phyloP scores from a whole-genome alignment of 108 stramenopile species.

The Pinguiococcus pyrenoidosus region DNA sequence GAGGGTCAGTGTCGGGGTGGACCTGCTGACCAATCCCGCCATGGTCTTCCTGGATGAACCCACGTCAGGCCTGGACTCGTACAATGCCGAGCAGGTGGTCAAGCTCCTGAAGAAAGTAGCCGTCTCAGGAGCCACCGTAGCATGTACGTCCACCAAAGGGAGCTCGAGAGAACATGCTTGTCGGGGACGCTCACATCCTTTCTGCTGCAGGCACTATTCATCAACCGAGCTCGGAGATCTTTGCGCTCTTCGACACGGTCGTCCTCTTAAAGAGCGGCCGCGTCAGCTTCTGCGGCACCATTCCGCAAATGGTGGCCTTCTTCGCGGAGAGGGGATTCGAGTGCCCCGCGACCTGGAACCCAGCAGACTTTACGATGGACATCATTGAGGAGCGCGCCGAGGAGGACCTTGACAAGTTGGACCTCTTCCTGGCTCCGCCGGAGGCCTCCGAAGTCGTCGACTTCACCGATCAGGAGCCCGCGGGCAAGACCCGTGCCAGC shows the following conservation, averaged over 20 bases:
- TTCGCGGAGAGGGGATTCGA: no score
- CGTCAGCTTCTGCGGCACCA: slow-evolving; percentile 2
- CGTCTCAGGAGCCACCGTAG: slow-evolving; percentile 2
- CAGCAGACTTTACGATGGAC: no score
- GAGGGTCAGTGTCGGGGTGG: slow-evolving; percentile 30
- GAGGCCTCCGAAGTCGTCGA: neutral
- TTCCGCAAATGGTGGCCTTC: neutral
- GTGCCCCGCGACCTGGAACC: no score
- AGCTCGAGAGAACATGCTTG: no score
- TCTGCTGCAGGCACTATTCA: no score
- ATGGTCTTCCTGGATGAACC: slow-evolving; percentile 43
- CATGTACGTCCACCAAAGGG: no score
- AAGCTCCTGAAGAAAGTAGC: slow-evolving; percentile 42
- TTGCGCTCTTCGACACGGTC: slow-evolving; percentile 5
- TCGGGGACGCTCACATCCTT: no score
- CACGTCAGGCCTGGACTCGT: slow-evolving; percentile 51
- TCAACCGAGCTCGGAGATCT: slow-evolving; percentile 16
- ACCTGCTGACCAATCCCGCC: slow-evolving; percentile 31
- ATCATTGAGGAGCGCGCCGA: no score
- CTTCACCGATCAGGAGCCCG: neutral
- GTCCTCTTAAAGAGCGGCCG: slow-evolving; percentile 4
- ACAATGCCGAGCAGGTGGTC: slow-evolving; percentile 42
- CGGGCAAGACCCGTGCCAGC: neutral
- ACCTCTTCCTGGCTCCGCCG: neutral
- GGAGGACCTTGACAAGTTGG: no score